Conservation (phyloP, 2,329 filamentous ascomycete species). For the Fusarium continuum region DNA sequence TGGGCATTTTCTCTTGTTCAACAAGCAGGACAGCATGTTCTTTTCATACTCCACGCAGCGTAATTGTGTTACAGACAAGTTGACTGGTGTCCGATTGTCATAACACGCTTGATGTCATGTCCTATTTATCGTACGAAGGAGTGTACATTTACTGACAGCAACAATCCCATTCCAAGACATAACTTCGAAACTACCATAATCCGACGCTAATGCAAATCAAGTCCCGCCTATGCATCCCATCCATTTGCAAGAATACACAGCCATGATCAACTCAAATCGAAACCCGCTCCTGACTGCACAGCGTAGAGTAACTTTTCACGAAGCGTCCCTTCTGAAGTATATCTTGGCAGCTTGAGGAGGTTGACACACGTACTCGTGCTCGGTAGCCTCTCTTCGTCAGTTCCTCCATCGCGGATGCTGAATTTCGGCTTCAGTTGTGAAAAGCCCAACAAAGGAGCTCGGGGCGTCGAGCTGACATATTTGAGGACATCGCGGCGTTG, state of each 20-base stretch:
- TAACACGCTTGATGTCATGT: neutral
- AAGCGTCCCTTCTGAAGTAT: conserved; percentile 71
- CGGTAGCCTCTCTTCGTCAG: conserved; percentile 75
- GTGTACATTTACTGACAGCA: neutral
- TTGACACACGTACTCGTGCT: conserved; percentile 98
- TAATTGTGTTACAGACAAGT: no score
- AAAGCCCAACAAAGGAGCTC: conserved; percentile 90
- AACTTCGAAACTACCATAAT: conserved; percentile 11
- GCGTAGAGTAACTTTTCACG: conserved; percentile 89
- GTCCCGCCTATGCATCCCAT: neutral
- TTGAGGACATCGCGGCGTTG: conserved; percentile 89
- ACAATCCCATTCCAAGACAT: neutral
- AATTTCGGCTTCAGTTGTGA: conserved; percentile 85
- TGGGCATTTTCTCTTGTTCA: neutral
- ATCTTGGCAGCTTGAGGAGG: conserved; percentile 88
- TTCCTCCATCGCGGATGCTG: conserved; percentile 81
- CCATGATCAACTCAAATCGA: conserved; percentile 74
- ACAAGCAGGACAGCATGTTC: neutral
- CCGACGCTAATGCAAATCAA: conserved; percentile 33
- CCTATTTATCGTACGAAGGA: neutral
- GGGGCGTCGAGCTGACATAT: conserved; percentile 93
- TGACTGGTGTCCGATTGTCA: neutral
- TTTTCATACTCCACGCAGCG: no score
- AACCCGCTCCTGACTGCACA: conserved; percentile 88
- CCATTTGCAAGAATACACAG: neutral